Percentiles rank a stretch among this genome's conserved stretches.
These are phyloP conservation scores for Claviceps africana DNA, from an alignment of 2,329 filamentous ascomycete genomes.

Conservation along the genomic window DNA sequence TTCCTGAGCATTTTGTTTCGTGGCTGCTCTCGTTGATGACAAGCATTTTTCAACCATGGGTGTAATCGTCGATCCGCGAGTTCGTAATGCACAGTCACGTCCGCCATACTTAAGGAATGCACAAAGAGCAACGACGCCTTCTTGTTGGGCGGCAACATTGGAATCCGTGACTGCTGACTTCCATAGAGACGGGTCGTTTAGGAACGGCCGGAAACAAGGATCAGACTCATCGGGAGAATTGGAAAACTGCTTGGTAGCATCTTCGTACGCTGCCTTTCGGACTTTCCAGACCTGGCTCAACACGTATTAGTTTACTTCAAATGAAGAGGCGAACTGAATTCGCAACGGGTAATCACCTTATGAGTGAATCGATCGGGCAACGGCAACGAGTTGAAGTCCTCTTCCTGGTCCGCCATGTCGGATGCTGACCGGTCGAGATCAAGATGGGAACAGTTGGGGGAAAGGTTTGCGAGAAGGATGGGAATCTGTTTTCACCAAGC, in stretches of 20 bases:
- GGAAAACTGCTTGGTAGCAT: slow-evolving; percentile 76
- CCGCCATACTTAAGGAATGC: slow-evolving; percentile 88
- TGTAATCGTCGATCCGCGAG: slow-evolving; percentile 58
- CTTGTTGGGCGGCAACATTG: slow-evolving; percentile 92
- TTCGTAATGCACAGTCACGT: slow-evolving; percentile 62
- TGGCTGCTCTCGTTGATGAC: slow-evolving; percentile 72
- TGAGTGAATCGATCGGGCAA: slow-evolving; percentile 69
- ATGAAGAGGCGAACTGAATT: background rate
- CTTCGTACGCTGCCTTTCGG: slow-evolving; percentile 87
- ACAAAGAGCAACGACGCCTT: slow-evolving; percentile 76
- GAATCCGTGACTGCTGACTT: slow-evolving; percentile 87
- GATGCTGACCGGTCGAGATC: slow-evolving; percentile 8
- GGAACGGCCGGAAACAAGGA: slow-evolving; percentile 73
- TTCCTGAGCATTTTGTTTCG: slow-evolving; percentile 76
- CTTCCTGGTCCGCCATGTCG: slow-evolving; percentile 67
- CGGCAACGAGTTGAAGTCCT: slow-evolving; percentile 69
- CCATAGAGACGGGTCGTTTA: slow-evolving; percentile 75
- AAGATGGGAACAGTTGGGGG: slow-evolving; percentile 10
- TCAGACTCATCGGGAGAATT: slow-evolving; percentile 72
- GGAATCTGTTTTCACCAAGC: slow-evolving; percentile 8
- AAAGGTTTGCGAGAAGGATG: slow-evolving; percentile 1
- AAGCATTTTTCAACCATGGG: slow-evolving; percentile 86
- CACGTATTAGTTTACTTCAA: slow-evolving; percentile 6
- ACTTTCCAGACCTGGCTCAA: slow-evolving; percentile 74
- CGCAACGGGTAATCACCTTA: slow-evolving; percentile 41